phyloP scores from a whole-genome alignment of 192 early-diverging fungal species.

The Backusella westeae region DNA sequence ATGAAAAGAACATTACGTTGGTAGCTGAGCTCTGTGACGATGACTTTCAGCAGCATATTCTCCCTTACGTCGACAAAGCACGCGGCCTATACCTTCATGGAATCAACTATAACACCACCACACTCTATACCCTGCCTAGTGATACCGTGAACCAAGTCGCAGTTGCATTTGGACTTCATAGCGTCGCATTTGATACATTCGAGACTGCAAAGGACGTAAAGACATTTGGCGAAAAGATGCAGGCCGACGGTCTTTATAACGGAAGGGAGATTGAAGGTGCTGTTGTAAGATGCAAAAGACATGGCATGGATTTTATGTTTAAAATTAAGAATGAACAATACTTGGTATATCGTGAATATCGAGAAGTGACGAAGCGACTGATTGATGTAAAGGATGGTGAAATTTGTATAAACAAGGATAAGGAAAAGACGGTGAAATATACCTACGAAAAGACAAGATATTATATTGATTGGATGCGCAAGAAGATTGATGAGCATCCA shows the following conservation, averaged over 20 bases:
- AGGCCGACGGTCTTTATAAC: conserved; percentile 61
- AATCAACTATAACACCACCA: conserved; percentile 75
- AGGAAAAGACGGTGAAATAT: conserved; percentile 10
- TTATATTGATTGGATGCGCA: conserved; percentile 77
- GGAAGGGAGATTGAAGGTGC: conserved; percentile 86
- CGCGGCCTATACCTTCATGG: conserved; percentile 92
- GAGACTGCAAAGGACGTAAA: conserved; percentile 62
- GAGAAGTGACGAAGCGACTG: conserved; percentile 82
- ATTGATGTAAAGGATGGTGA: conserved; percentile 38
- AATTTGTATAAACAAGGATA: background rate
- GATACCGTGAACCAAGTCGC: conserved; percentile 61
- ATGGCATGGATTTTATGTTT: conserved; percentile 64
- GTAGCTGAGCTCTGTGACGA: conserved; percentile 94
- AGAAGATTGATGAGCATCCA: conserved; percentile 58
- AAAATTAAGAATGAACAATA: conserved; percentile 98
- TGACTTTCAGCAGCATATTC: conserved; percentile 92
- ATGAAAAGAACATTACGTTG: conserved; percentile 72
- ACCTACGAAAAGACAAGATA: conserved; percentile 57
- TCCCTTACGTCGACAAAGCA: conserved; percentile 76
- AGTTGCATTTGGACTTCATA: conserved; percentile 69
- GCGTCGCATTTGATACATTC: conserved; percentile 51
- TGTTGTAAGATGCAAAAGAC: conserved; percentile 75
- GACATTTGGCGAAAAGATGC: conserved; percentile 65
- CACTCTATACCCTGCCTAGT: conserved; percentile 72
- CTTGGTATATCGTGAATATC: conserved; percentile 93